Base-by-base conservation (phyloP, 768 basidiomycete species). In the Wakefieldia striispora region DNA sequence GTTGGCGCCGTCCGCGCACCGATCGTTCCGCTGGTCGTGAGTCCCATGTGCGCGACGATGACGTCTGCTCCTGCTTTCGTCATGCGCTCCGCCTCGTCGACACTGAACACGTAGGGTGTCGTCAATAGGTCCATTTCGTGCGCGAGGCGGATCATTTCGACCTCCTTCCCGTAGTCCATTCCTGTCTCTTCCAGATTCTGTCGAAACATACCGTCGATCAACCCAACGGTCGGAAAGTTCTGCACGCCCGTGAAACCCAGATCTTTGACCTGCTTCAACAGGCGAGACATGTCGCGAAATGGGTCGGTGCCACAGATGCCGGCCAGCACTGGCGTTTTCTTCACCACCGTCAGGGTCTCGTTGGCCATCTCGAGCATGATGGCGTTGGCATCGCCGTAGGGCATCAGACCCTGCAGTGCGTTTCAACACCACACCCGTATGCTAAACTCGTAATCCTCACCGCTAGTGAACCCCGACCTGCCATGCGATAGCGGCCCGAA, bases 401-500 rank as follows among this genome's bases (percentile, higher is more conserved):
- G 61, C 63, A 65, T 63, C 21, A 65, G 47, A 35, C 61, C 63
- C 53, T 64, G 33, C 14, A 9, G 7, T 4, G 21, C 29, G 20
- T 45, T 38, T 45, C 27, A 42, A 45, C 19, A 37, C 14, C 16
- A 26, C 14, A 19, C 8, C 24, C 14, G 9, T 29, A 42, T 20
- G 45, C 19, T n/a, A 27, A 24, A 37, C 11, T 26, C 38, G 33
- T n/a, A 40, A 12, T 21, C 39, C 66, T 47, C 48, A 60, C 63
- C 27, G 66, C 63, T 33, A 65, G 44, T 20, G 60, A 65, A n/a
- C 66, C 61, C 35, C 66, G 57, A n/a, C 56, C 66, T 14, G 64
- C 58, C 66, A 61, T 61, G n/a, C 59, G 58, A 43, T 66, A 59
- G 17, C 65, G 62, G 8, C 67, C 65, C 20, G 65, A 66, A 27